Conservation (phyloP, 2,329 filamentous ascomycete species). For the Rutstroemia sp. region DNA sequence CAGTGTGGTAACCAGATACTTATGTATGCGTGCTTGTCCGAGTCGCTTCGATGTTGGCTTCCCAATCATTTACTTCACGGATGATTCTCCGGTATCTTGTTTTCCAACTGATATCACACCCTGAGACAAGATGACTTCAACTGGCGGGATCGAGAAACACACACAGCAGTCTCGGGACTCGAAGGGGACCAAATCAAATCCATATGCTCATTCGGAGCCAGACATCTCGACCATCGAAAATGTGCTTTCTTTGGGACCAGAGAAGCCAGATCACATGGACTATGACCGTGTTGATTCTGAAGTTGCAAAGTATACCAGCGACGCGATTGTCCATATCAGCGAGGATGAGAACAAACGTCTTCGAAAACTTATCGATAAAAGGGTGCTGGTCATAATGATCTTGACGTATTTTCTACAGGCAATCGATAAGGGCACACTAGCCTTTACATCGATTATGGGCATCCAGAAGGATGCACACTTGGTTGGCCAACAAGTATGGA, state of each 20-base stretch:
- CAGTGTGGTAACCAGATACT: not conserved
- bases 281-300: slow-evolving; percentile 59
- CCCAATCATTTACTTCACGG: not conserved
- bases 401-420: slow-evolving; percentile 41
- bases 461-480: slow-evolving; percentile 20
- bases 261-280: slow-evolving; percentile 41
- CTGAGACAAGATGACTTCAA: no score
- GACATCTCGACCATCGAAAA: not conserved
- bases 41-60: not conserved
- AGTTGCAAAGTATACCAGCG: slow-evolving; percentile 59
- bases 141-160: no score
- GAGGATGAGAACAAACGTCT: slow-evolving; percentile 53
- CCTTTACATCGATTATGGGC: slow-evolving; percentile 26
- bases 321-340: slow-evolving; percentile 47
- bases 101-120: no score
- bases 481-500: slow-evolving; percentile 54
- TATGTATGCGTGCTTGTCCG: not conserved
- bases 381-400: slow-evolving; percentile 65
- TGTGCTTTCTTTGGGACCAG: slow-evolving; percentile 24
- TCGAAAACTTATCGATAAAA: slow-evolving; percentile 56
- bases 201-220: not conserved
- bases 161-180: not conserved
- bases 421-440: slow-evolving; percentile 28
- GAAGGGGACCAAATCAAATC: not conserved
- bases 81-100: not conserved